Percentiles rank a stretch among this genome's conserved stretches.
These are phyloP conservation scores for Coniochaeta hoffmannii DNA, from an alignment of 2,329 filamentous ascomycete genomes.

Conservation along the genomic window DNA sequence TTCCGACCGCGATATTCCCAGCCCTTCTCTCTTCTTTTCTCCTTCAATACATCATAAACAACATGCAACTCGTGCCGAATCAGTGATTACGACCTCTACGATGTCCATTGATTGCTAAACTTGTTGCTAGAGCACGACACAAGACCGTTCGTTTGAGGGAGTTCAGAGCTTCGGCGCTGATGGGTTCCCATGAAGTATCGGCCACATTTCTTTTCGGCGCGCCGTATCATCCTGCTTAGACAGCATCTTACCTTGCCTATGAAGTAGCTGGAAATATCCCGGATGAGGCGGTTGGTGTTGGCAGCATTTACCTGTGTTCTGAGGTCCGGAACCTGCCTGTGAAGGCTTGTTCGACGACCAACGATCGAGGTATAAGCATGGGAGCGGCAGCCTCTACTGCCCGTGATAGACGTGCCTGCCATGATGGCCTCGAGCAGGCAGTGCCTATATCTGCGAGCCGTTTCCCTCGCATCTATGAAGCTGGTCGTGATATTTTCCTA, in stretches of 20 bases:
- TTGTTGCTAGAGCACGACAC: constrained; percentile 11
- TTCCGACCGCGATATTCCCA: not conserved
- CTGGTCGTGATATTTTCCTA: no score
- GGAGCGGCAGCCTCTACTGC: no score
- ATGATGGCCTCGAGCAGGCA: no score
- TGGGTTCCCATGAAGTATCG: constrained; percentile 4
- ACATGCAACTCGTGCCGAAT: constrained; percentile 9
- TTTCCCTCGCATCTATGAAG: no score
- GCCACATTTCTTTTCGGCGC: not conserved
- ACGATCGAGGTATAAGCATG: no score
- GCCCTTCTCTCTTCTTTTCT: not conserved
- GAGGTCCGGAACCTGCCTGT: no score
- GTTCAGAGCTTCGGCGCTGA: constrained; percentile 8
- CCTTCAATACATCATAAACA: constrained; percentile 11
- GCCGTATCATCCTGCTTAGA: not conserved
- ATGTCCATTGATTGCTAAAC: constrained; percentile 4
- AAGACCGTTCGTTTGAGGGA: constrained; percentile 14
- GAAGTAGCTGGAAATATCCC: not conserved
- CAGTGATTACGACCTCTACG: constrained; percentile 6
- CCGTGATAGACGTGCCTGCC: no score
- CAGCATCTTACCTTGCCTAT: not conserved
- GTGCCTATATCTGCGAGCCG: no score
- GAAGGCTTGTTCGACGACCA: no score
- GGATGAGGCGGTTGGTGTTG: not conserved
- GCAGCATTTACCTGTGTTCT: no score